A percentile compares a stretch with the other conserved stretches of the same genome.
These are phyloP conservation scores for Arthrobotrys sinensis DNA, from an alignment of 2,329 filamentous ascomycete species.

Conservation along the genomic window DNA sequence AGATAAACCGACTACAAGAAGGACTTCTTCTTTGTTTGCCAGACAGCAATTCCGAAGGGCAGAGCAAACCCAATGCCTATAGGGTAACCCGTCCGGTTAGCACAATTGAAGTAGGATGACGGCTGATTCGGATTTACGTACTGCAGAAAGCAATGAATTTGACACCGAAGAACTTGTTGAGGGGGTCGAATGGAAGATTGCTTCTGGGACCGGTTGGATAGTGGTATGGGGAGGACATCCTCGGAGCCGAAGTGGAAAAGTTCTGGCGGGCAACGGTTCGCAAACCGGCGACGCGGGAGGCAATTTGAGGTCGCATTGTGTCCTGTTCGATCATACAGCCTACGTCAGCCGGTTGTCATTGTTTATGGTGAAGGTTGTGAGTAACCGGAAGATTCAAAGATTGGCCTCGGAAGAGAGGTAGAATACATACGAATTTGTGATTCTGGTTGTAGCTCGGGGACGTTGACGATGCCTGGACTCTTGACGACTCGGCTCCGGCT, in stretches of 20 bases:
- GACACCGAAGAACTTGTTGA: conserved; percentile 85
- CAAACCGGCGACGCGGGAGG: conserved; percentile 24
- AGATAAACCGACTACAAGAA: conserved; percentile 47
- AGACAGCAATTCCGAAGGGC: conserved; percentile 75
- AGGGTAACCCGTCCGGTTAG: conserved; percentile 58
- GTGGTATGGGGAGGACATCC: conserved; percentile 77
- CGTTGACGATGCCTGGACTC: conserved; percentile 18
- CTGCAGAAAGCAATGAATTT: conserved; percentile 87
- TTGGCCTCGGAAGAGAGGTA: conserved; percentile 1
- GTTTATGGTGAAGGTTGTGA: neutral
- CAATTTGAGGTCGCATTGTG: conserved; percentile 53
- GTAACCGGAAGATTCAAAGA: neutral
- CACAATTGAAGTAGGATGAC: conserved; percentile 23
- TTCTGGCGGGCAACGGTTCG: conserved; percentile 37
- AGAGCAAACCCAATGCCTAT: conserved; percentile 73
- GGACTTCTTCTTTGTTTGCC: conserved; percentile 68
- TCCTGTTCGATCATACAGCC: neutral
- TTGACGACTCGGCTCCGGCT: conserved; percentile 20
- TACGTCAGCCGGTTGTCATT: neutral
- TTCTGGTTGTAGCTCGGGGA: neutral
- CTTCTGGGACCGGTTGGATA: conserved; percentile 95
- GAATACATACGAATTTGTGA: conserved; percentile 7
- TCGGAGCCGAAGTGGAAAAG: conserved; percentile 53
- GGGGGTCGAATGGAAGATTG: conserved; percentile 97
- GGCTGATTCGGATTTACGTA: conserved; percentile 66